These are phyloP conservation scores for Alternaria viburni DNA, from an alignment of 2,329 filamentous ascomycete genomes.

Conservation along the genomic window DNA sequence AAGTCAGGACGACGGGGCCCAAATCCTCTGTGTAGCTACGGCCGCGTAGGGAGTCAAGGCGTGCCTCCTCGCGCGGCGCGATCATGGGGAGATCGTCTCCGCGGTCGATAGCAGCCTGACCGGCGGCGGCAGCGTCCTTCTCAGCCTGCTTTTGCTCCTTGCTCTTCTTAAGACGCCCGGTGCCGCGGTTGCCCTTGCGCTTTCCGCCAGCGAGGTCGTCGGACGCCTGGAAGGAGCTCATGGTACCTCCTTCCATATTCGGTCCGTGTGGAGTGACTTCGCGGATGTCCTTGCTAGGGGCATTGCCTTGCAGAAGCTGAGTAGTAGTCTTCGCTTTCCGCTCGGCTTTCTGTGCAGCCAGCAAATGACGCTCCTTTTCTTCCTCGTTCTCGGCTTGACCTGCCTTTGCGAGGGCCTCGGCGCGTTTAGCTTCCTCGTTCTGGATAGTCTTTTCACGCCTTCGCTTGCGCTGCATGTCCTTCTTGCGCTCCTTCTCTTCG, in stretches of 20 bases:
- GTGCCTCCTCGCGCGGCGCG: slow-evolving; percentile 64
- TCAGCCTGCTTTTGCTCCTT: slow-evolving; percentile 74
- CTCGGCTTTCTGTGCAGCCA: slow-evolving; percentile 86
- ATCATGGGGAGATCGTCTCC: slow-evolving; percentile 73
- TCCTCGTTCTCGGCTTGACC: slow-evolving; percentile 80
- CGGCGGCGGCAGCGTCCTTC: slow-evolving; percentile 81
- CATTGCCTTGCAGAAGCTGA: slow-evolving; percentile 83
- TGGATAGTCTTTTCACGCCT: slow-evolving; percentile 93
- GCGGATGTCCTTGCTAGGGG: slow-evolving; percentile 73
- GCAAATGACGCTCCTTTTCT: slow-evolving; percentile 79
- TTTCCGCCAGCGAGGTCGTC: slow-evolving; percentile 58
- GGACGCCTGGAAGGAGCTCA: slow-evolving; percentile 80
- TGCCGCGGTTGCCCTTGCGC: slow-evolving; percentile 60
- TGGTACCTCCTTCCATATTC: slow-evolving; percentile 82
- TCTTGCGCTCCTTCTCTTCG: slow-evolving; percentile 98
- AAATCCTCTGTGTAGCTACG: slow-evolving; percentile 59
- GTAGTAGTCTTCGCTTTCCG: slow-evolving; percentile 94
- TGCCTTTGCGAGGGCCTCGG: slow-evolving; percentile 77
- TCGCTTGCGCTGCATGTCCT: slow-evolving; percentile 98
- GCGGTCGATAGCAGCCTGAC: slow-evolving; percentile 81
- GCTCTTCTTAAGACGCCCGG: slow-evolving; percentile 82
- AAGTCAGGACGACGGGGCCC: slow-evolving; percentile 48
- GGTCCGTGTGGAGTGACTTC: slow-evolving; percentile 75
- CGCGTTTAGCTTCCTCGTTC: slow-evolving; percentile 83
- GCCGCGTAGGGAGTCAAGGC: slow-evolving; percentile 51